A percentile compares a stretch with the other conserved stretches of the same genome.
These are phyloP conservation scores for Nicotiana otophora DNA, from an alignment of 257 asterid species.

Conservation along the genomic window DNA sequence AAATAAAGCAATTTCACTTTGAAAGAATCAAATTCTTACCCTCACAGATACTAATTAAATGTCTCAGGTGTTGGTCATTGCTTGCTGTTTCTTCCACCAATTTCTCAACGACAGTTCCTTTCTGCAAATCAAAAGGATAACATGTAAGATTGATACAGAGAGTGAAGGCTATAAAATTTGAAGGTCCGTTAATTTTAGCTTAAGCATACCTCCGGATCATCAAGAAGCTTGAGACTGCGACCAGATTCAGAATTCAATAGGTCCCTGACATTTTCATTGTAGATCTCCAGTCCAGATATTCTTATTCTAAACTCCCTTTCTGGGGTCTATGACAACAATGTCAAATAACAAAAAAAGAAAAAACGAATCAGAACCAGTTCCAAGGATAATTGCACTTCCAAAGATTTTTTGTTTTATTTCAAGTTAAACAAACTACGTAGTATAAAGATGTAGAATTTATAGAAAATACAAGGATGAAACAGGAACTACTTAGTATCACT, in stretches of 20 bases:
- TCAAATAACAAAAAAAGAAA: conserved; percentile 5
- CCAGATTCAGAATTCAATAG: conserved; percentile 83
- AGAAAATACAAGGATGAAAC: not conserved
- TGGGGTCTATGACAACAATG: conserved; percentile 54
- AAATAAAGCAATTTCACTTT: conserved; percentile 1
- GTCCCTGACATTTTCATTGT: conserved; percentile 90
- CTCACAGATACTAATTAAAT: conserved; percentile 69
- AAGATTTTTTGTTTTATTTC: not conserved
- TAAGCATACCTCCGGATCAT: conserved; percentile 80
- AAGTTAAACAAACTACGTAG: not conserved
- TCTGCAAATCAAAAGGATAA: conserved; percentile 39
- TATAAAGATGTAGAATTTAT: not conserved
- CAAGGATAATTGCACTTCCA: not conserved
- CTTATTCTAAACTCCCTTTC: conserved; percentile 80
- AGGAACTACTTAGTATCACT: conserved; percentile 19
- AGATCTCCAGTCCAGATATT: conserved; percentile 86
- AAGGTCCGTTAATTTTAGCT: not conserved
- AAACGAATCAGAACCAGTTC: not conserved
- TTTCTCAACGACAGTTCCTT: conserved; percentile 90
- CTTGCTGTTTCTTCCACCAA: conserved; percentile 80
- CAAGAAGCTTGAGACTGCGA: conserved; percentile 79
- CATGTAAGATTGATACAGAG: conserved; percentile 8
- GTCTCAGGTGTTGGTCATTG: conserved; percentile 70
- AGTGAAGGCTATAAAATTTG: not conserved
- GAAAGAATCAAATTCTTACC: conserved; percentile 35